Evolutionary conservation across 495 filamentous ascomycete species (phyloP).

Genomic region (Talaromyces thailandensis): DNA sequence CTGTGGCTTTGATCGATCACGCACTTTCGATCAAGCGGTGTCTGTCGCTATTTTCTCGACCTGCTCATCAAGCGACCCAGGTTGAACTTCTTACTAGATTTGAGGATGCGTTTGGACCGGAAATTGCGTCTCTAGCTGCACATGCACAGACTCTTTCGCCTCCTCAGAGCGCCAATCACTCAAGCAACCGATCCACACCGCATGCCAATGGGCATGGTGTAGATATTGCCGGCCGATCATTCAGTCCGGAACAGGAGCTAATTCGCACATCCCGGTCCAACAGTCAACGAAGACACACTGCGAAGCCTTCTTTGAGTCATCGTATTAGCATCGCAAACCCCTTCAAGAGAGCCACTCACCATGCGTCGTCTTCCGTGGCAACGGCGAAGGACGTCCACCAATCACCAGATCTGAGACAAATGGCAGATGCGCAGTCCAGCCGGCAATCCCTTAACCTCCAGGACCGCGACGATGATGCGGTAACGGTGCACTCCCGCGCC

Average conservation of each 20-base stretch:
- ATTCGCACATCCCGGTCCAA: conserved; percentile 25
- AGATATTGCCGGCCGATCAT: conserved; percentile 12
- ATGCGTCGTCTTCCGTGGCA: conserved; percentile 13
- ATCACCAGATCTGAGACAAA: conserved; percentile 14
- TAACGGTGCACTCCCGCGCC: conserved; percentile 35
- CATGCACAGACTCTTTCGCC: conserved; percentile 16
- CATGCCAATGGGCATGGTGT: neutral
- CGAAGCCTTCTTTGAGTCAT: conserved; percentile 34
- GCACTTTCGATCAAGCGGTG: conserved; percentile 79
- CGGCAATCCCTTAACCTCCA: conserved; percentile 9
- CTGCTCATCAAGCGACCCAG: conserved; percentile 50
- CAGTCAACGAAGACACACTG: conserved; percentile 25
- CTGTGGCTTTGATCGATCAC: conserved; percentile 81
- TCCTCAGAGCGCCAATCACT: conserved; percentile 19
- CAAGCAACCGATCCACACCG: conserved; percentile 12
- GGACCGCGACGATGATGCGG: conserved; percentile 29
- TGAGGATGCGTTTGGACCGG: conserved; percentile 42
- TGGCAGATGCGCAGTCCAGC: conserved; percentile 17
- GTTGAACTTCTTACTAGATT: conserved; percentile 42
- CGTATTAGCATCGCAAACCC: conserved; percentile 42
- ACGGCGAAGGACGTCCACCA: conserved; percentile 23
- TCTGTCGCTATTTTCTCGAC: conserved; percentile 55
- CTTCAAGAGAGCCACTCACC: conserved; percentile 35
- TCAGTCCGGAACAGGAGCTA: conserved; percentile 31
- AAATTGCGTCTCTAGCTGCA: conserved; percentile 23